phyloP scores from a whole-genome alignment of 345 rosid species.

The Barbarea vulgaris region DNA sequence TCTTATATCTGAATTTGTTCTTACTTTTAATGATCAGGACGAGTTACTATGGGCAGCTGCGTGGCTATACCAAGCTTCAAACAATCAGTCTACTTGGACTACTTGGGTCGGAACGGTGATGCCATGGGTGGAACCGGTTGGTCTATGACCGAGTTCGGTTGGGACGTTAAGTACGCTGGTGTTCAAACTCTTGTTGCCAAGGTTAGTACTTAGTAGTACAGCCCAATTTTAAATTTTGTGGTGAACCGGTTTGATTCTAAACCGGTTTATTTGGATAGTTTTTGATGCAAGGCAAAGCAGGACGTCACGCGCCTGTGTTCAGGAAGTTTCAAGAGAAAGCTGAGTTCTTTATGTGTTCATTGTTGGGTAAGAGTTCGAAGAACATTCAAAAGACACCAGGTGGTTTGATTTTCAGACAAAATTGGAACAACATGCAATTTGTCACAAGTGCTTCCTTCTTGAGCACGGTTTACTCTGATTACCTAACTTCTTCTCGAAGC shows the following conservation, averaged over 20 bases:
- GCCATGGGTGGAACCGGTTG: constrained; percentile 92
- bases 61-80: constrained; percentile 88
- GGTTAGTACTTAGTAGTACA: constrained; percentile 46
- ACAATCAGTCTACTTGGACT: constrained; percentile 74
- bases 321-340: constrained; percentile 81
- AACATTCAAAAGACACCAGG: constrained; percentile 89
- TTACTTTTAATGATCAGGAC: constrained; percentile 53
- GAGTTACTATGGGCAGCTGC: constrained; percentile 98
- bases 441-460: constrained; percentile 90
- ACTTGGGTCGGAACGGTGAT: constrained; percentile 83
- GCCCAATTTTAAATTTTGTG: not conserved
- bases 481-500: constrained; percentile 69
- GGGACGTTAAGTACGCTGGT: constrained; percentile 99
- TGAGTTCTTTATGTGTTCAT: constrained; percentile 87
- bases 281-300: constrained; percentile 91
- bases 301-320: constrained; percentile 63
- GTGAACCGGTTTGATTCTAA: constrained; percentile 24
- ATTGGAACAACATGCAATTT: constrained; percentile 97
- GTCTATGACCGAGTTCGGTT: constrained; percentile 92
- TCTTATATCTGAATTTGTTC: not conserved
- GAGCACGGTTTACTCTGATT: constrained; percentile 77
- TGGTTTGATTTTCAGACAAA: constrained; percentile 86
- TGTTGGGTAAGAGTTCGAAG: constrained; percentile 66
- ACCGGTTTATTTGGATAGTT: constrained; percentile 50
- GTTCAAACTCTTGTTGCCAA: constrained; percentile 93